These are phyloP conservation scores for Geotrichum candidum DNA, from an alignment of 1,139 yeast species.

Conservation along the genomic window DNA sequence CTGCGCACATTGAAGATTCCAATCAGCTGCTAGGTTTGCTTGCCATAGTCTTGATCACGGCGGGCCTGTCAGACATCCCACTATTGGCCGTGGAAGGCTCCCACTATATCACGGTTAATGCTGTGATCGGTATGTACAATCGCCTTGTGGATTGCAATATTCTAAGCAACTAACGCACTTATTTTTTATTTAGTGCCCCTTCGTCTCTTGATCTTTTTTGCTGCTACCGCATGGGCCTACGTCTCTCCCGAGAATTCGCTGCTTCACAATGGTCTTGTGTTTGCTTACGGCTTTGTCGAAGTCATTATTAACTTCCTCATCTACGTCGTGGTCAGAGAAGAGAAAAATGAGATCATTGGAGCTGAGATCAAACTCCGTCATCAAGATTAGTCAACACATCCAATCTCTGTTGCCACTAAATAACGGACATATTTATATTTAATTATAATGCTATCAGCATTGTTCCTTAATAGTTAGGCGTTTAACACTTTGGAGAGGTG, in stretches of 20 bases:
- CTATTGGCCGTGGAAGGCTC: slow-evolving; percentile 16
- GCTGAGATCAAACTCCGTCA: slow-evolving; percentile 9
- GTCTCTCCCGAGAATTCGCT: slow-evolving; percentile 27
- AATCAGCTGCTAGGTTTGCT: slow-evolving; percentile 44
- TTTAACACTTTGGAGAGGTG: too few relatives aligned
- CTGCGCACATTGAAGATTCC: slow-evolving; percentile 35
- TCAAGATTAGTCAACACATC: slow-evolving; percentile 1
- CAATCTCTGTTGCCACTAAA: too few relatives aligned
- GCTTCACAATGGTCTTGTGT: slow-evolving; percentile 46
- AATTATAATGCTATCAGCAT: too few relatives aligned
- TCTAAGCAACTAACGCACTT: slow-evolving; percentile 14
- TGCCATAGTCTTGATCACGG: slow-evolving; percentile 38
- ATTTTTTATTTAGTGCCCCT: slow-evolving; percentile 45
- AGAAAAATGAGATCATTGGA: slow-evolving; percentile 32
- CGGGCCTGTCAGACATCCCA: slow-evolving; percentile 31
- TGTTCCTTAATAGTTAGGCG: too few relatives aligned
- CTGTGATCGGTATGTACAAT: slow-evolving; percentile 16
- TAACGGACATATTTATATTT: too few relatives aligned
- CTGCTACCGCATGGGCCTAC: slow-evolving; percentile 42
- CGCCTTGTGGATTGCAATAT: neutral
- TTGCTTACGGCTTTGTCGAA: slow-evolving; percentile 49
- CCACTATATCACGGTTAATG: slow-evolving; percentile 14
- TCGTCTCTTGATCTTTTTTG: slow-evolving; percentile 54
- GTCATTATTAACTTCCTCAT: slow-evolving; percentile 32
- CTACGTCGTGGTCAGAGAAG: slow-evolving; percentile 33